A percentile compares a stretch with the other conserved stretches of the same genome.
These are phyloP conservation scores for Skeletonema tropicum DNA, from an alignment of 108 stramenopile species.

Conservation along the genomic window DNA sequence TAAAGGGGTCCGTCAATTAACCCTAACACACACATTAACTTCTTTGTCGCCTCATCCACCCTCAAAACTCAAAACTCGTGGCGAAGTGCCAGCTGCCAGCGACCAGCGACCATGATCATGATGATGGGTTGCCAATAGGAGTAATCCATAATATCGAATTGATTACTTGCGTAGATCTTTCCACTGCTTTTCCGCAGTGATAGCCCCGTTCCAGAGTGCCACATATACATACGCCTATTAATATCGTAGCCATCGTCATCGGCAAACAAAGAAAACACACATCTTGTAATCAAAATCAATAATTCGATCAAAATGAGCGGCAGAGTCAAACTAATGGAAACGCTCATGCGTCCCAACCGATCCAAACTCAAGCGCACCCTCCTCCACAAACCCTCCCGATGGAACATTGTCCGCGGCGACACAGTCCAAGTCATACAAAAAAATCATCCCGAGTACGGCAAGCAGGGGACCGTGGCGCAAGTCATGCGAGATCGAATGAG, in stretches of 20 bases:
- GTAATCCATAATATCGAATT: too few species aligned
- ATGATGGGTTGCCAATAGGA: too few species aligned
- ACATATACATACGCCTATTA: too few species aligned
- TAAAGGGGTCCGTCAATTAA: too few species aligned
- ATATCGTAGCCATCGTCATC: background rate
- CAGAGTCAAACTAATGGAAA: conserved; percentile 46
- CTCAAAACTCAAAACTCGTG: too few species aligned
- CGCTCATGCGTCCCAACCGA: conserved; percentile 42
- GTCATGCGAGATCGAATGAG: conserved; percentile 85
- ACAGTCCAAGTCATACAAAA: conserved; percentile 91
- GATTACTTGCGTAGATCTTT: background rate
- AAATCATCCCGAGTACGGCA: conserved; percentile 84
- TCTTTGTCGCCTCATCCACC: too few species aligned
- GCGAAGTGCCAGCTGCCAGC: too few species aligned
- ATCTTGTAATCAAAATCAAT: background rate
- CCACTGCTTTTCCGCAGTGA: background rate
- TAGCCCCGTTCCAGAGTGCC: background rate
- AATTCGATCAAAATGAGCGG: conserved; percentile 26
- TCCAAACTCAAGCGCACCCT: conserved; percentile 48
- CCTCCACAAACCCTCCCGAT: conserved; percentile 40
- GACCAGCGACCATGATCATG: too few species aligned
- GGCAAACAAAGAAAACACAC: background rate
- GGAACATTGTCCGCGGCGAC: conserved; percentile 94
- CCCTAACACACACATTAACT: too few species aligned
- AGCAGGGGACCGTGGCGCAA: conserved; percentile 80